A percentile compares a stretch with the other conserved stretches of the same genome.
phyloP scores from a whole-genome alignment of 2,329 filamentous ascomycete species.

The Colletotrichum eremochloae region DNA sequence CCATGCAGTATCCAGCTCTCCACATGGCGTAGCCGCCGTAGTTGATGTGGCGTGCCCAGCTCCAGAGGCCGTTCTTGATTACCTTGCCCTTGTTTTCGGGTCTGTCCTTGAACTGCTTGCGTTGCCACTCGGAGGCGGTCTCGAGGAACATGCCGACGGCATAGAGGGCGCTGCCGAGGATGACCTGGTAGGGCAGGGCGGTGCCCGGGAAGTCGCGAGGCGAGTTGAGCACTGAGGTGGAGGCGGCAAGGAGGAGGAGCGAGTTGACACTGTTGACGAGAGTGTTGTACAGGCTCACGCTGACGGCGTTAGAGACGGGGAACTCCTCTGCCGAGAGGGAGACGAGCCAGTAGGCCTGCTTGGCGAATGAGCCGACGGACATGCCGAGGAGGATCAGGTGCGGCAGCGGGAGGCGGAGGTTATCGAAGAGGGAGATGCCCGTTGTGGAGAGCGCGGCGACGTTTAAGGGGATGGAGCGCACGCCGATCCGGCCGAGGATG shows the following conservation, averaged over 20 bases:
- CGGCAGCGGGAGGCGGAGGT: slow-evolving; percentile 63
- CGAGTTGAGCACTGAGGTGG: slow-evolving; percentile 57
- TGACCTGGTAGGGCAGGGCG: slow-evolving; percentile 48
- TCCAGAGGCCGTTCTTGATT: slow-evolving; percentile 55
- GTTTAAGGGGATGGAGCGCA: slow-evolving; percentile 57
- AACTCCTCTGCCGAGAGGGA: slow-evolving; percentile 64
- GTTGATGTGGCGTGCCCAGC: slow-evolving; percentile 56
- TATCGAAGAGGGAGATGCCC: slow-evolving; percentile 51
- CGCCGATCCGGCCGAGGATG: slow-evolving; percentile 61
- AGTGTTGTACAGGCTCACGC: slow-evolving; percentile 66
- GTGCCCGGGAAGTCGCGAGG: slow-evolving; percentile 43
- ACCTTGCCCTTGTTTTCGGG: slow-evolving; percentile 55
- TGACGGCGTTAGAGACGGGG: slow-evolving; percentile 55
- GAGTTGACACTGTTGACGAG: slow-evolving; percentile 67
- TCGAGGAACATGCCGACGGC: slow-evolving; percentile 66
- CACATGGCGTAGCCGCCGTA: slow-evolving; percentile 56
- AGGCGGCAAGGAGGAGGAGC: slow-evolving; percentile 64
- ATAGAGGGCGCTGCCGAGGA: slow-evolving; percentile 65
- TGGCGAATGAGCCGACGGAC: slow-evolving; percentile 64
- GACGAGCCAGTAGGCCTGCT: slow-evolving; percentile 69
- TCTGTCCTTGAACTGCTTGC: slow-evolving; percentile 57
- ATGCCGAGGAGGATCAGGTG: slow-evolving; percentile 65
- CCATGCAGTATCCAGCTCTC: slow-evolving; percentile 51
- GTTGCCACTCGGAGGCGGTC: slow-evolving; percentile 68
- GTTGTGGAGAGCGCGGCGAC: slow-evolving; percentile 53